Evolutionary conservation across 208 protist genomes (phyloP).

Genomic region (Leptomonas pyrrhocoris): DNA sequence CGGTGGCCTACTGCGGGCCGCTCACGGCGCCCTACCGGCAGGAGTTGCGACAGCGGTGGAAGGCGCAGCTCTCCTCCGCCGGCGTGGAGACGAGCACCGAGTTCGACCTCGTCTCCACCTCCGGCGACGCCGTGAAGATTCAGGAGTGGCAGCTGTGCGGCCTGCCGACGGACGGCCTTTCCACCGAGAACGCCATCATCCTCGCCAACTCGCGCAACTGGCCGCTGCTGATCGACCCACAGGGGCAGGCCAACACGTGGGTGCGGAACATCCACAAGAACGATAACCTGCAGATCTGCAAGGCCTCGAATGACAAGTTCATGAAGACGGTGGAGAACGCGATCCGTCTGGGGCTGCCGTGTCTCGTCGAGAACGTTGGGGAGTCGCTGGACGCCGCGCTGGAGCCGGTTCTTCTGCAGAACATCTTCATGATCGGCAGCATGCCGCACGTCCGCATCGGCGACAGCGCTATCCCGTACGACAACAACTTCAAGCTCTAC

Average conservation of each 20-base stretch:
- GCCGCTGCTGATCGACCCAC: conserved; percentile 98
- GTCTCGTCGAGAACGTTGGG: conserved; percentile 96
- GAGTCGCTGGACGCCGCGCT: conserved; percentile 95
- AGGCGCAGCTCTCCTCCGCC: conserved; percentile 55
- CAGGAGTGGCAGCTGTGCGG: conserved; percentile 96
- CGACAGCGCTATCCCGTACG: conserved; percentile 96
- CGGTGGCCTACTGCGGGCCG: conserved; percentile 96
- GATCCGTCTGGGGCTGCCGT: conserved; percentile 96
- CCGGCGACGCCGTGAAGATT: conserved; percentile 95
- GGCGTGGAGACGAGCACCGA: conserved; percentile 71
- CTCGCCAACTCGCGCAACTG: conserved; percentile 93
- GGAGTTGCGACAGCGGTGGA: conserved; percentile 86
- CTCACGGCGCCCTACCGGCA: conserved; percentile 94
- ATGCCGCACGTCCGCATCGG: conserved; percentile 96
- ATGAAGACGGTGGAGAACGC: conserved; percentile 95
- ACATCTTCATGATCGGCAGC: conserved; percentile 95
- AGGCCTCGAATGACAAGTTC: conserved; percentile 95
- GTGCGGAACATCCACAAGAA: conserved; percentile 95
- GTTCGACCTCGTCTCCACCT: conserved; percentile 85
- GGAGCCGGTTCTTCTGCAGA: conserved; percentile 95
- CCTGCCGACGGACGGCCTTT: conserved; percentile 95
- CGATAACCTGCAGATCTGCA: conserved; percentile 95
- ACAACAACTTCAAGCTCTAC: conserved; percentile 96
- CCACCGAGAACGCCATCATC: conserved; percentile 98
- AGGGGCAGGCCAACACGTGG: conserved; percentile 98